phyloP scores from a whole-genome alignment of 2,329 filamentous ascomycete species.

The Pseudocercospora crystallina region DNA sequence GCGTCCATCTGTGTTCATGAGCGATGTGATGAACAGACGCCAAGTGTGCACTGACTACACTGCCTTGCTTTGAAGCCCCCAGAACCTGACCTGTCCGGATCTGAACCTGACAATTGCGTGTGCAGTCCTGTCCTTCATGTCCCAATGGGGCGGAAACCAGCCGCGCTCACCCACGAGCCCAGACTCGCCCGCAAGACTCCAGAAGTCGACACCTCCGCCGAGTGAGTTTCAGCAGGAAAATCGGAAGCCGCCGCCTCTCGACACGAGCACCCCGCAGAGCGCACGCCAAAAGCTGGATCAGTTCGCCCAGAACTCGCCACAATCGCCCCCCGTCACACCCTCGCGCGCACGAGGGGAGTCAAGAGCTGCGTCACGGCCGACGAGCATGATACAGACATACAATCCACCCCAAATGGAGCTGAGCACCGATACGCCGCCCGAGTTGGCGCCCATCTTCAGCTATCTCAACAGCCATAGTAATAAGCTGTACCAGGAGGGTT shows the following conservation, averaged over 20 bases:
- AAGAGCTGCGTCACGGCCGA: constrained; percentile 63
- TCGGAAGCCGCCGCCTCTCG: constrained; percentile 25
- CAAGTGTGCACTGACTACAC: too few relatives aligned
- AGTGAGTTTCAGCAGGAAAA: constrained; percentile 12
- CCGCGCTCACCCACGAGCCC: constrained; percentile 35
- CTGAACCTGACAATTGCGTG: constrained; percentile 10
- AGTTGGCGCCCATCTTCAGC: constrained; percentile 90
- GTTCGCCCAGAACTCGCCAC: constrained; percentile 40
- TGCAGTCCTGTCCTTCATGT: constrained; percentile 85
- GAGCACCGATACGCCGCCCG: constrained; percentile 80
- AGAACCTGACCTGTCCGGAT: background rate
- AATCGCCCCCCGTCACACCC: constrained; percentile 33
- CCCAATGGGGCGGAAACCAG: constrained; percentile 62
- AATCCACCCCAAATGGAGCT: constrained; percentile 85
- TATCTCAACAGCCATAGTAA: constrained; percentile 94
- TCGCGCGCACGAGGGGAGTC: constrained; percentile 48
- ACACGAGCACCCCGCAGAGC: constrained; percentile 24
- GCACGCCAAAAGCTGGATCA: constrained; percentile 35
- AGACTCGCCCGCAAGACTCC: constrained; percentile 8
- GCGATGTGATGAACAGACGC: too few relatives aligned
- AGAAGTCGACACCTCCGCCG: constrained; percentile 17
- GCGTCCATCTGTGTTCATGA: too few relatives aligned
- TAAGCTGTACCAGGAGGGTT: constrained; percentile 96
- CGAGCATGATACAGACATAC: constrained; percentile 84
- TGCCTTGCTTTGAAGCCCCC: background rate